Conservation (phyloP, 2,329 filamentous ascomycete genomes). For the Talaromyces piceae region DNA sequence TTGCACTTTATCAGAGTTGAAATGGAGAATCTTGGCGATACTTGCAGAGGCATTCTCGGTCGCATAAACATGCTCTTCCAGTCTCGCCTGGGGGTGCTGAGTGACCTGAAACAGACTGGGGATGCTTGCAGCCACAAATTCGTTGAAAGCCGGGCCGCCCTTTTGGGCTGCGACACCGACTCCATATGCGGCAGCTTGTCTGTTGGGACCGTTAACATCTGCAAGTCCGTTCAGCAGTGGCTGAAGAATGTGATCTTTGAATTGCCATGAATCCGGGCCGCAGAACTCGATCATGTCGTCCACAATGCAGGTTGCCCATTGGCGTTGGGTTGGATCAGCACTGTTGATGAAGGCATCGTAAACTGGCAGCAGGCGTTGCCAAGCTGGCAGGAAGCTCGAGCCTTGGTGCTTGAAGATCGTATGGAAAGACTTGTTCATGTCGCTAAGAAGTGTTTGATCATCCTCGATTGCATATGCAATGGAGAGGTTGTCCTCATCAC, state of each 20-base stretch:
- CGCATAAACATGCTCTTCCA: conserved; percentile 90
- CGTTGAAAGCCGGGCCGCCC: conserved; percentile 77
- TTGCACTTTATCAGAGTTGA: conserved; percentile 67
- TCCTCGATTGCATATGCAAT: conserved; percentile 88
- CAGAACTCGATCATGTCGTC: conserved; percentile 98
- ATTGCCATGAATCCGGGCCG: conserved; percentile 78
- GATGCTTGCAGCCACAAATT: conserved; percentile 74
- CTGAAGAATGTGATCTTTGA: conserved; percentile 76
- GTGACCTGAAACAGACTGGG: conserved; percentile 79
- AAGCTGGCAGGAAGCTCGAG: conserved; percentile 71
- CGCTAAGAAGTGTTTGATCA: conserved; percentile 89
- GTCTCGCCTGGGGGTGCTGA: conserved; percentile 70
- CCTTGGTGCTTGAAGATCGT: conserved; percentile 98
- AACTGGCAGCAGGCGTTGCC: conserved; percentile 77
- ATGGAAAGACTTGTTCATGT: conserved; percentile 99
- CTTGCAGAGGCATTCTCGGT: conserved; percentile 96
- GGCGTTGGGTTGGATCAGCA: conserved; percentile 77
- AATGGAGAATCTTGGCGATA: conserved; percentile 94
- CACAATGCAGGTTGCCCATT: conserved; percentile 99
- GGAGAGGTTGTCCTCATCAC: conserved; percentile 83
- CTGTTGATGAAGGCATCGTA: conserved; percentile 81
- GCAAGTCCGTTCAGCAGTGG: conserved; percentile 80
- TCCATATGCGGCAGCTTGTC: conserved; percentile 92
- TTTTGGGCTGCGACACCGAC: conserved; percentile 93
- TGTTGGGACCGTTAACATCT: conserved; percentile 80